Percentiles rank a stretch among this genome's conserved stretches.
These are phyloP conservation scores for Candida ficus DNA, from an alignment of 805 yeast species.

Conservation along the genomic window DNA sequence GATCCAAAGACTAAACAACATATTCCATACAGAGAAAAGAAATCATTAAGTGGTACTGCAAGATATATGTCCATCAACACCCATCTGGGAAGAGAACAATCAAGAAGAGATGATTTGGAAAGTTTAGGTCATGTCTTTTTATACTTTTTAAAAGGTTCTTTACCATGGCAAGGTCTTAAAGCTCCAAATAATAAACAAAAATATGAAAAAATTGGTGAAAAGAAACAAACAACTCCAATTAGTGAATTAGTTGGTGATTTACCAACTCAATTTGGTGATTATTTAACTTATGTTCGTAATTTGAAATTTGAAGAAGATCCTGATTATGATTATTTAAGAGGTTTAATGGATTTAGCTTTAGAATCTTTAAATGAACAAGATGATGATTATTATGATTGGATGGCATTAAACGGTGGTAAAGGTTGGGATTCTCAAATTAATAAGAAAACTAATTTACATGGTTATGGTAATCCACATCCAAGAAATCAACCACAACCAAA, in stretches of 20 bases:
- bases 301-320: conserved; percentile 92
- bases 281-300: conserved; percentile 82
- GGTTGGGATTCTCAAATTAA: conserved; percentile 93
- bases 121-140: conserved; percentile 95
- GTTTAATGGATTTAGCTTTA: conserved; percentile 71
- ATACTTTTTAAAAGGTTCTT: conserved; percentile 87
- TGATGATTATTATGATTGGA: conserved; percentile 97
- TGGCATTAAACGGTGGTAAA: conserved; percentile 89
- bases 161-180: conserved; percentile 98
- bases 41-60: conserved; percentile 96
- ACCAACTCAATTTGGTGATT: conserved; percentile 91
- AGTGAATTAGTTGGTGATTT: conserved; percentile 65
- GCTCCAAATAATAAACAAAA: conserved; percentile 98
- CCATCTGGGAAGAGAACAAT: conserved; percentile 94
- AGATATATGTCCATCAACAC: conserved; percentile 97
- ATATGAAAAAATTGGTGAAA: conserved; percentile 96
- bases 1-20: conserved; percentile 95
- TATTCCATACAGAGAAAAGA: conserved; percentile 94
- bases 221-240: conserved; percentile 85
- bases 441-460: conserved; percentile 91
- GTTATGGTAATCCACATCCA: conserved; percentile 94
- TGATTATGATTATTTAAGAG: conserved; percentile 82
- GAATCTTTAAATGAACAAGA: conserved; percentile 63
- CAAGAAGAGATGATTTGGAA: conserved; percentile 94
- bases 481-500: conserved; percentile 16